These are phyloP conservation scores for Fusarium siculi DNA, from an alignment of 2,329 filamentous ascomycete species.

Conservation along the genomic window DNA sequence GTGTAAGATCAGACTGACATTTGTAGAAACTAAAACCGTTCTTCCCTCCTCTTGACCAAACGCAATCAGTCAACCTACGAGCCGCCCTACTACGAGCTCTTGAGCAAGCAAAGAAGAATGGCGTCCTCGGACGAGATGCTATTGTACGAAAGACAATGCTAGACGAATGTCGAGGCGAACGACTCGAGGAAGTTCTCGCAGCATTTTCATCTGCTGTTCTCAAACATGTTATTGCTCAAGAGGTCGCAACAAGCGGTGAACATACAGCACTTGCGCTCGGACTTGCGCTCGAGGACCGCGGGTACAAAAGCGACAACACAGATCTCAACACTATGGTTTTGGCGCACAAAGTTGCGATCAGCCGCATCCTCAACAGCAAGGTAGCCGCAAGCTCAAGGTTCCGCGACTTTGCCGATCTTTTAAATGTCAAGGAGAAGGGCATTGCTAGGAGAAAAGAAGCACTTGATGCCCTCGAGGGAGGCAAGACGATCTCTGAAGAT, in stretches of 20 bases:
- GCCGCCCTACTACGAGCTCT: slow-evolving; percentile 83
- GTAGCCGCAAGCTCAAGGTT: slow-evolving; percentile 68
- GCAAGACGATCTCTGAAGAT: slow-evolving; percentile 54
- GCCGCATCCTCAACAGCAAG: slow-evolving; percentile 68
- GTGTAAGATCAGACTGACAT: neutral
- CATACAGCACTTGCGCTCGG: slow-evolving; percentile 62
- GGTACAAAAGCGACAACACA: slow-evolving; percentile 64
- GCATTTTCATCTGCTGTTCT: slow-evolving; percentile 86
- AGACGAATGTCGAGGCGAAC: slow-evolving; percentile 93
- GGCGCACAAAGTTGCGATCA: slow-evolving; percentile 76
- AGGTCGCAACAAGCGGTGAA: slow-evolving; percentile 51
- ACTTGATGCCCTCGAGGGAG: slow-evolving; percentile 47
- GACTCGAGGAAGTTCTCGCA: slow-evolving; percentile 86
- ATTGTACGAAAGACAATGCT: slow-evolving; percentile 93
- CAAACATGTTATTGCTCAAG: slow-evolving; percentile 69
- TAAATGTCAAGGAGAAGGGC: slow-evolving; percentile 71
- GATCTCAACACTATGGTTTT: slow-evolving; percentile 74
- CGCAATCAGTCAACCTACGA: slow-evolving; percentile 91
- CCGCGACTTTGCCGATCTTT: slow-evolving; percentile 69
- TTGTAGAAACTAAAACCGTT: slow-evolving; percentile 85
- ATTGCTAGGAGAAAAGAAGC: slow-evolving; percentile 65
- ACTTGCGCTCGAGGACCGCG: slow-evolving; percentile 68
- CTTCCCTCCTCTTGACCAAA: slow-evolving; percentile 89
- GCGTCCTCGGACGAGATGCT: slow-evolving; percentile 80
- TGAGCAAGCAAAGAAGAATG: slow-evolving; percentile 88